These are phyloP conservation scores for Plenodomus lindquistii DNA, from an alignment of 2,329 filamentous ascomycete genomes.

Conservation along the genomic window DNA sequence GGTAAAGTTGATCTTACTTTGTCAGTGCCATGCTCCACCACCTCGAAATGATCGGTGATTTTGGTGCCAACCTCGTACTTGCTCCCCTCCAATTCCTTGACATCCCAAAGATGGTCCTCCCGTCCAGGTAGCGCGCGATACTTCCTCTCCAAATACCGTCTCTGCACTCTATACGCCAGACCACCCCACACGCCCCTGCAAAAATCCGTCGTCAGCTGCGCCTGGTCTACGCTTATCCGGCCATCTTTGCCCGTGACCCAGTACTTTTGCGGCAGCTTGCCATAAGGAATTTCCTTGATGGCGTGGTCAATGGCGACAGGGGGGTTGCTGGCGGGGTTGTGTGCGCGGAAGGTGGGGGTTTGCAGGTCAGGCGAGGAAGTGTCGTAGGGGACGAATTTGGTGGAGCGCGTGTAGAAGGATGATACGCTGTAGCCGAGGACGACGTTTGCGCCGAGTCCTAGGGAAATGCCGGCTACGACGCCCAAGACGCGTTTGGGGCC, in stretches of 20 bases:
- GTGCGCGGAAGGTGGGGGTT: slow-evolving; percentile 21
- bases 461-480: slow-evolving; percentile 36
- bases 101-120: slow-evolving; percentile 41
- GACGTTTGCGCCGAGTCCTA: slow-evolving; percentile 34
- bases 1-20: slow-evolving; percentile 28
- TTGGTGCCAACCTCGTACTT: slow-evolving; percentile 42
- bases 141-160: slow-evolving; percentile 42
- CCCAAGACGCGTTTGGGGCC: slow-evolving; percentile 35
- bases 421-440: slow-evolving; percentile 41
- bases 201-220: slow-evolving; percentile 40
- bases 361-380: slow-evolving; percentile 29
- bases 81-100: slow-evolving; percentile 35
- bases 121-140: slow-evolving; percentile 37
- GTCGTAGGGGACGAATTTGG: slow-evolving; percentile 43
- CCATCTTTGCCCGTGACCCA: slow-evolving; percentile 12
- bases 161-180: slow-evolving; percentile 41
- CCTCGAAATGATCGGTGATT: slow-evolving; percentile 49
- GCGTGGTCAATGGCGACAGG: slow-evolving; percentile 44
- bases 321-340: slow-evolving; percentile 41
- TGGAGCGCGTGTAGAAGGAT: slow-evolving; percentile 40
- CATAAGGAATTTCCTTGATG: slow-evolving; percentile 41
- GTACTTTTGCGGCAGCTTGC: slow-evolving; percentile 32
- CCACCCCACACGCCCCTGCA: slow-evolving; percentile 46
- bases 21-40: slow-evolving; percentile 39
- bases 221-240: slow-evolving; percentile 30